These are phyloP conservation scores for Erythrophleum ivorense DNA, from an alignment of 331 rosid species.

Conservation along the genomic window DNA sequence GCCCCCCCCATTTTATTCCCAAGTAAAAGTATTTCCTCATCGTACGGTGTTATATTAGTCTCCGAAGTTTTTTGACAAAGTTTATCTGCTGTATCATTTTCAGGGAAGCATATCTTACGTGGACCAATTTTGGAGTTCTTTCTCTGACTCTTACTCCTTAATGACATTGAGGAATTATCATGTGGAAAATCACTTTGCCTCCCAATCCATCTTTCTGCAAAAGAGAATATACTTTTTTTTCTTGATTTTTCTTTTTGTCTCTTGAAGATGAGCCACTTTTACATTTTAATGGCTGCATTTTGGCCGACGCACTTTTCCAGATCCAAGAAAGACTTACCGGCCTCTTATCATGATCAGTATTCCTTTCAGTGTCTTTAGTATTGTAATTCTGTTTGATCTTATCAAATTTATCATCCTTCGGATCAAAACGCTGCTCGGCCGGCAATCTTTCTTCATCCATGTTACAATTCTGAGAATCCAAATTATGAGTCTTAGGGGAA, in stretches of 20 bases:
- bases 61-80: constrained; percentile 43
- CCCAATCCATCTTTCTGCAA: constrained; percentile 50
- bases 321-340: constrained; percentile 69
- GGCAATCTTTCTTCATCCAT: constrained; percentile 42
- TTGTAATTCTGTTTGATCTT: constrained; percentile 60
- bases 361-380: constrained; percentile 79
- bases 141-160: constrained; percentile 47
- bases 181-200: constrained; percentile 40
- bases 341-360: constrained; percentile 52
- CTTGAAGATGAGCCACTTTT: constrained; percentile 48
- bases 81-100: constrained; percentile 45
- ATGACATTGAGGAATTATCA: constrained; percentile 52
- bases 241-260: constrained; percentile 50
- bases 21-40: constrained; percentile 43
- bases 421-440: constrained; percentile 43
- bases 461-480: constrained; percentile 50
- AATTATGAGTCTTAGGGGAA: constrained; percentile 52
- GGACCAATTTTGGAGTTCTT: constrained; percentile 45
- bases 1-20: constrained; percentile 44
- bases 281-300: constrained; percentile 43
- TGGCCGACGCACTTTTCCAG: constrained; percentile 56
- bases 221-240: constrained; percentile 48
- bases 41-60: constrained; percentile 47
- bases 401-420: constrained; percentile 40
- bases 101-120: constrained; percentile 49